Base-by-base conservation (phyloP, 345 rosid genomes). In the Limnanthes douglasii region DNA sequence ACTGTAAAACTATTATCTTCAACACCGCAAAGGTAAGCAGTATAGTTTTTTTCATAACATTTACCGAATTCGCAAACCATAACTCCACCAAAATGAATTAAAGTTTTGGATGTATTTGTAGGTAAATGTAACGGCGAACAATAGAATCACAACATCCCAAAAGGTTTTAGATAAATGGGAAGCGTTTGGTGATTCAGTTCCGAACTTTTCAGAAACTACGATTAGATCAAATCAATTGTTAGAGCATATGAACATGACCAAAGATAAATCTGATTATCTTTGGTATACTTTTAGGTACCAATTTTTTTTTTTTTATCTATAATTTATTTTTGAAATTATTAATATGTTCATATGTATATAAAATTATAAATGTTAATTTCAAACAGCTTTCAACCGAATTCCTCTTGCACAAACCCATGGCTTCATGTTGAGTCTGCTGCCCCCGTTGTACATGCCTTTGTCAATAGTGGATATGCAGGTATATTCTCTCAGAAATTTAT, bases 181-280 rank as follows among this genome's bases (percentile, higher is more conserved):
- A 41, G 63, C 79, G 31, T 76, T 46, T 43, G 56, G 48, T 33
- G 97, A 88, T 31, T 43, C 31, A 5, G 59, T 69, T 42, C 76
- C 74, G 18, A 43, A 60, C 14, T 83, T 68, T 45, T 43, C 46
- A 43, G 75, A 60, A 21, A 54, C 84, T 37, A 12, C 58, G 8
- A n/a, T 79, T 5, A 62, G 40, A 52, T 21, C 65, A 37, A 51
- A 64, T 50, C 35, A 33, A 18, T 19, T 78, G 17, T 34, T 86
- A 34, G 97, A 88, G 48, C 97, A 83, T 9, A 78, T 66, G 64
- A 68, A 65, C 24, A 48, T 66, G 39, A 88, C 95, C 0, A 72
- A 88, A 34, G 95, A 83, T 48, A 53, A 46, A 43, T 61, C 81
- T 15, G 97, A 88, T 53, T 83, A 83, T 47, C 93, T 88, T 37